Percentiles rank a stretch among this genome's conserved stretches.
phyloP scores from a whole-genome alignment of 352 stramenopile genomes.

The Phytophthora fragariae region DNA sequence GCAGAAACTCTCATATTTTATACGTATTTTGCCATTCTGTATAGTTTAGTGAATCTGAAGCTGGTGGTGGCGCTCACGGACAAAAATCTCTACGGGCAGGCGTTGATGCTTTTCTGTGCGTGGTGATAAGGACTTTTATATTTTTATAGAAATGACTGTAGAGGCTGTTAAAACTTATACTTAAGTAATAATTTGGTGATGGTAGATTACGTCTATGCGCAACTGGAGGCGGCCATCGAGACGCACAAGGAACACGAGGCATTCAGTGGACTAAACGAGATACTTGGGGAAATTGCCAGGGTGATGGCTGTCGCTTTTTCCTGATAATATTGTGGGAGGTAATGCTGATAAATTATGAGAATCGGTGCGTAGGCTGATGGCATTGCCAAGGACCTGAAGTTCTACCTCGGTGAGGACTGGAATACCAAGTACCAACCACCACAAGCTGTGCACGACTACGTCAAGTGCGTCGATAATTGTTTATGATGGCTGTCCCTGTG shows the following conservation, averaged over 20 bases:
- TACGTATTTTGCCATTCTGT: background rate
- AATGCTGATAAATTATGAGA: slow-evolving; percentile 5
- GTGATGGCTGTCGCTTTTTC: slow-evolving; percentile 23
- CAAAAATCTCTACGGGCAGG: slow-evolving; percentile 69
- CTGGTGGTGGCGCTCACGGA: slow-evolving; percentile 71
- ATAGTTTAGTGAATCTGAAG: slow-evolving; percentile 74
- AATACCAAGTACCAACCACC: slow-evolving; percentile 60
- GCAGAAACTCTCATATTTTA: background rate
- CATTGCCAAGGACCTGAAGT: slow-evolving; percentile 69
- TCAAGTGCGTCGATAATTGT: slow-evolving; percentile 42
- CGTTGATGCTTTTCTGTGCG: slow-evolving; percentile 78
- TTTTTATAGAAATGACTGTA: slow-evolving; percentile 1
- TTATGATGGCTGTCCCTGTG: background rate
- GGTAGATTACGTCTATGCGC: slow-evolving; percentile 71
- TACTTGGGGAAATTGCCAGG: slow-evolving; percentile 52
- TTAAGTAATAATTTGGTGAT: background rate
- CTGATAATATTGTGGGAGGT: background rate
- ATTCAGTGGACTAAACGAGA: slow-evolving; percentile 51
- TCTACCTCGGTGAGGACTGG: slow-evolving; percentile 72
- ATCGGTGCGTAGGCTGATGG: slow-evolving; percentile 48
- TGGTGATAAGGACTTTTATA: slow-evolving; percentile 4
- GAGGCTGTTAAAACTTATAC: slow-evolving; percentile 16
- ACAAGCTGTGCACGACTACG: slow-evolving; percentile 57
- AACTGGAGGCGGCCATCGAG: slow-evolving; percentile 65
- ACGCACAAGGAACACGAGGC: slow-evolving; percentile 52